A percentile compares a stretch with the other conserved stretches of the same genome.
phyloP scores from a whole-genome alignment of 345 rosid genomes.

The Lenwebbia sp. region DNA sequence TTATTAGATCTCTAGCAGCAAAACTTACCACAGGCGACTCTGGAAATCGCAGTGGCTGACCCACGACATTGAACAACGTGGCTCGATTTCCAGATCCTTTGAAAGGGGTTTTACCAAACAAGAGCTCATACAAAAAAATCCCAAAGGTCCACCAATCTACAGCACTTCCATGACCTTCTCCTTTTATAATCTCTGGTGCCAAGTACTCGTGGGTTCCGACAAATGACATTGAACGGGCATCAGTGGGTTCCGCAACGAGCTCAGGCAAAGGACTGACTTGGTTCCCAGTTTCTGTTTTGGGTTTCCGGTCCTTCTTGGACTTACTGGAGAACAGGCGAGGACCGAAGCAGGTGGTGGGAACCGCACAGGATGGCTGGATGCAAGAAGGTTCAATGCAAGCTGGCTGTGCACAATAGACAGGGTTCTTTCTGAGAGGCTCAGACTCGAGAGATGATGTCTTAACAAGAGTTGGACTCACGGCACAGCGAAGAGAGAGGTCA shows the following conservation, averaged over 20 bases:
- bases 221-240: slow-evolving; percentile 90
- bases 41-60: slow-evolving; percentile 87
- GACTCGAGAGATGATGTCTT: slow-evolving; percentile 50
- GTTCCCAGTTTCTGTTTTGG: slow-evolving; percentile 58
- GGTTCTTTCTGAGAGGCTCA: slow-evolving; percentile 64
- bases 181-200: slow-evolving; percentile 89
- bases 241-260: slow-evolving; percentile 88
- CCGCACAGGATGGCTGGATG: slow-evolving; percentile 83
- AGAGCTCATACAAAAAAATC: slow-evolving; percentile 73
- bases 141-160: slow-evolving; percentile 99
- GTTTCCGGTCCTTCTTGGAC: slow-evolving; percentile 67
- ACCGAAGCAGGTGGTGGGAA: slow-evolving; percentile 74
- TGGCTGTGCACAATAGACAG: slow-evolving; percentile 74
- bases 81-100: slow-evolving; percentile 90
- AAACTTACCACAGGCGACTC: slow-evolving; percentile 79
- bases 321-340: slow-evolving; percentile 82
- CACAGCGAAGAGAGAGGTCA: slow-evolving; percentile 75
- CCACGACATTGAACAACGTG: slow-evolving; percentile 81
- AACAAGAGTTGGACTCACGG: slow-evolving; percentile 77
- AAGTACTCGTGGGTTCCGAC: slow-evolving; percentile 91
- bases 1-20: slow-evolving; percentile 77
- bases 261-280: slow-evolving; percentile 86
- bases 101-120: slow-evolving; percentile 92
- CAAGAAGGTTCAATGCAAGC: slow-evolving; percentile 80
- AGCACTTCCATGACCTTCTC: slow-evolving; percentile 97